These are phyloP conservation scores for Solanum hybrid DNA, from an alignment of 305 asterid genomes.

Conservation along the genomic window DNA sequence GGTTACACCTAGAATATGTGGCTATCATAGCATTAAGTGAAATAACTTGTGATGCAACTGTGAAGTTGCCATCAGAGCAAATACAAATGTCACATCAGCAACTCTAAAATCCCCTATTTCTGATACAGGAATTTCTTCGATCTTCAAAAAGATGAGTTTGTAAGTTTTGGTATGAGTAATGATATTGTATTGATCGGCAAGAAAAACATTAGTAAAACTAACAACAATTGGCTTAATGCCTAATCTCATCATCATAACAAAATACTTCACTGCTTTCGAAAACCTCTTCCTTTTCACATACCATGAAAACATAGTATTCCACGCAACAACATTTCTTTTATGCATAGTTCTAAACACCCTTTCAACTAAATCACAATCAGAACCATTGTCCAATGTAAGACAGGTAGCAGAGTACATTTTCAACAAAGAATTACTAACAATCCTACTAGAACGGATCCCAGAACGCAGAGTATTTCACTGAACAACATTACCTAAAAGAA, in stretches of 20 bases:
- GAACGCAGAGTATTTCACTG: constrained; percentile 59
- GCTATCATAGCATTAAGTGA: constrained; percentile 23
- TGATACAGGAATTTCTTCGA: constrained; percentile 18
- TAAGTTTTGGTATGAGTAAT: too few relatives aligned
- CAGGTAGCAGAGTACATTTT: constrained; percentile 68
- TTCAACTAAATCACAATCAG: constrained; percentile 37
- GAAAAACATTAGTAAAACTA: constrained; percentile 67
- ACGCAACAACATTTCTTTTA: constrained; percentile 68
- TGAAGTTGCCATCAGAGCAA: constrained; percentile 60
- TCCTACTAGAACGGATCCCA: constrained; percentile 45
- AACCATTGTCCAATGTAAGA: constrained; percentile 10
- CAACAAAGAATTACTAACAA: constrained; percentile 65
- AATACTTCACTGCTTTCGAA: constrained; percentile 42
- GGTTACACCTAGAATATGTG: neutral
- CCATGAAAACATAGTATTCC: constrained; percentile 77
- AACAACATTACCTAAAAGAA: constrained; percentile 58
- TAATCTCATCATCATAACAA: constrained; percentile 56
- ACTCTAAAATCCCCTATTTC: constrained; percentile 30
- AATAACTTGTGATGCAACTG: constrained; percentile 54
- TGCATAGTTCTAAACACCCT: constrained; percentile 53
- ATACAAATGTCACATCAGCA: constrained; percentile 67
- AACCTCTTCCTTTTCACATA: constrained; percentile 41
- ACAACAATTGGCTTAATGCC: constrained; percentile 55
- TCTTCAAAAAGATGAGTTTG: too few relatives aligned
- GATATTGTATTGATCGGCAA: too few relatives aligned